These are phyloP conservation scores for Baudoinia panamericana DNA, from an alignment of 495 filamentous ascomycete genomes.

Conservation along the genomic window DNA sequence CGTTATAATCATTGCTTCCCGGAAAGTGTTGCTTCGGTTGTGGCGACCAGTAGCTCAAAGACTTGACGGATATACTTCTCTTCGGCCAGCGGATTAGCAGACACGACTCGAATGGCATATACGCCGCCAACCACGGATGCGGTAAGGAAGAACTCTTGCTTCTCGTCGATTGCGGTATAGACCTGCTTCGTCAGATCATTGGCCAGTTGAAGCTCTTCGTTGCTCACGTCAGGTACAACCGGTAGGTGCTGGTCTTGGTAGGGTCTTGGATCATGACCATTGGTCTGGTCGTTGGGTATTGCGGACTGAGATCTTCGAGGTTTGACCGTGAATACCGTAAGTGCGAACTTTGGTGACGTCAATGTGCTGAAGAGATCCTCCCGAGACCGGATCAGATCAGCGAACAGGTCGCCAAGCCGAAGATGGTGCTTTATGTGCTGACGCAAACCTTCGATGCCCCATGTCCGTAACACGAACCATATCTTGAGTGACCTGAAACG, in stretches of 20 bases:
- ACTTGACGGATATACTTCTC: constrained; percentile 58
- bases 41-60: constrained; percentile 64
- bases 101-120: constrained; percentile 73
- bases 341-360: constrained; percentile 59
- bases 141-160: constrained; percentile 75
- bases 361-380: constrained; percentile 68
- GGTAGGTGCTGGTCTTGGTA: constrained; percentile 13
- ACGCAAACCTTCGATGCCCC: constrained; percentile 69
- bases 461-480: constrained; percentile 89
- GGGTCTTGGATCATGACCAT: constrained; percentile 20
- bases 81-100: constrained; percentile 53
- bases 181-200: constrained; percentile 64
- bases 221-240: constrained; percentile 11
- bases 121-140: constrained; percentile 60
- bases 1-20: too few relatives aligned
- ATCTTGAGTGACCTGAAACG: constrained; percentile 89
- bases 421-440: constrained; percentile 56
- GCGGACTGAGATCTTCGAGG: too few relatives aligned
- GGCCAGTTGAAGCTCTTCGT: constrained; percentile 36
- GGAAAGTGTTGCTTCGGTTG: too few relatives aligned
- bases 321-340: constrained; percentile 62
- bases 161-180: constrained; percentile 61
- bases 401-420: constrained; percentile 56
- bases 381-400: constrained; percentile 39
- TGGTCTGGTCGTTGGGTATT: constrained; percentile 1